Conservation (phyloP, 2,329 filamentous ascomycete species). For the Claviceps monticola region DNA sequence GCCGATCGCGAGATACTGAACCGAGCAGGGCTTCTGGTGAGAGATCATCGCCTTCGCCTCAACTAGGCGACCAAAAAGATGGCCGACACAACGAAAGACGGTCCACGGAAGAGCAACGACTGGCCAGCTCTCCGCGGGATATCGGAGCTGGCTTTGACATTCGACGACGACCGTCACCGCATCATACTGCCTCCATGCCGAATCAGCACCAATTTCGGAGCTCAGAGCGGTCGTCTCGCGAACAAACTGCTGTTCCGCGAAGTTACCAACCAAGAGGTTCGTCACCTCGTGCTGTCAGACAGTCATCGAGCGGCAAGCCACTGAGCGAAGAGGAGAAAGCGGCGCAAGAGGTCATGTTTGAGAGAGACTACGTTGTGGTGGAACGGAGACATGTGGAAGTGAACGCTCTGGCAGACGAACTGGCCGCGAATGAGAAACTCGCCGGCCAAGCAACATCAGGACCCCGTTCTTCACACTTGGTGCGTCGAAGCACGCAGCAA, state of each 20-base stretch:
- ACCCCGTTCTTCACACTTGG: constrained; percentile 47
- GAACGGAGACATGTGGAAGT: constrained; percentile 94
- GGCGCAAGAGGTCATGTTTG: constrained; percentile 77
- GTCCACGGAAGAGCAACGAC: constrained; percentile 16
- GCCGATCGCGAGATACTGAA: constrained; percentile 16
- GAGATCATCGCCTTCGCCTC: constrained; percentile 26
- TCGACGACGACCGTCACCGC: constrained; percentile 30
- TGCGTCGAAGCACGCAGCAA: constrained; percentile 67
- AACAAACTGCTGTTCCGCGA: constrained; percentile 21
- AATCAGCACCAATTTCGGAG: constrained; percentile 27
- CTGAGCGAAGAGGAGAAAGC: constrained; percentile 54
- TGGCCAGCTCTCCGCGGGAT: constrained; percentile 32
- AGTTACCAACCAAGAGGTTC: constrained; percentile 12
- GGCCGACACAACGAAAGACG: constrained; percentile 19
- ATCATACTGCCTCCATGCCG: constrained; percentile 36
- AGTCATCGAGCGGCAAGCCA: constrained; percentile 12
- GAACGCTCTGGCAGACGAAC: constrained; percentile 89
- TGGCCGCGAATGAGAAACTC: constrained; percentile 67
- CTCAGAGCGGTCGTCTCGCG: constrained; percentile 12
- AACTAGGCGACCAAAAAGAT: constrained; percentile 29
- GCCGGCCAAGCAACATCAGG: constrained; percentile 33
- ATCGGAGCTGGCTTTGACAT: constrained; percentile 32
- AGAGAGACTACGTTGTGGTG: constrained; percentile 89
- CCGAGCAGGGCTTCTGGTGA: constrained; percentile 29
- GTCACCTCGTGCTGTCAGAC: constrained; percentile 9